A percentile compares a stretch with the other conserved stretches of the same genome.
These are phyloP conservation scores for Bruguiera hainesii DNA, from an alignment of 441 rosid genomes.

Conservation along the genomic window DNA sequence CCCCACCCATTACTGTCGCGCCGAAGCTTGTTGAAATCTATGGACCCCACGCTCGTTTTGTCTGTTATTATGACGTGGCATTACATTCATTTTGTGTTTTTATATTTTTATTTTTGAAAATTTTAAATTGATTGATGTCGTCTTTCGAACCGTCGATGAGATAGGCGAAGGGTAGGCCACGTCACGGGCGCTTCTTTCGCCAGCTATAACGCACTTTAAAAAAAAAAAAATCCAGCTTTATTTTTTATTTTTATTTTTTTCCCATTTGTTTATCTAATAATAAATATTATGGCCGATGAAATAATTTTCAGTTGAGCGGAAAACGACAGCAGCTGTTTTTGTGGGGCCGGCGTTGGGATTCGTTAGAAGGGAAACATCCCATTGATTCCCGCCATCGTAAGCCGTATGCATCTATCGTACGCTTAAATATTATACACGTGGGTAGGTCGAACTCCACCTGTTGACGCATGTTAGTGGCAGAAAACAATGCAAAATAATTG, in stretches of 20 bases:
- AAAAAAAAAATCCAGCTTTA: not conserved
- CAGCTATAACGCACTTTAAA: conserved; percentile 44
- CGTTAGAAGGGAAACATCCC: conserved; percentile 21
- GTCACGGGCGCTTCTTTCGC: conserved; percentile 21
- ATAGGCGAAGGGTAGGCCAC: conserved; percentile 22
- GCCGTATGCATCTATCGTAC: conserved; percentile 31
- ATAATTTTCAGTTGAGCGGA: not conserved
- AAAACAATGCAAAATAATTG: too few relatives aligned
- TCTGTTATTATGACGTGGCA: not conserved
- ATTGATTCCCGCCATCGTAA: conserved; percentile 29
- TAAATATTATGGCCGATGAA: not conserved
- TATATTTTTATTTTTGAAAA: not conserved
- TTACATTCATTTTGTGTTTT: not conserved
- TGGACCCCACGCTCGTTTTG: not conserved
- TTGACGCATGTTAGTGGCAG: too few relatives aligned
- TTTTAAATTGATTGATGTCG: conserved; percentile 20
- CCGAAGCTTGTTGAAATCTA: conserved; percentile 7
- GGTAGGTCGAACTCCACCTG: too few relatives aligned
- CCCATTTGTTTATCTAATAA: not conserved
- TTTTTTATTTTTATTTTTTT: conserved; percentile 2
- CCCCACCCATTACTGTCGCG: not conserved
- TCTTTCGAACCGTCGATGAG: conserved; percentile 31
- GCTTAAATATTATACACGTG: not conserved
- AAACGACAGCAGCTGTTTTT: conserved; percentile 25
- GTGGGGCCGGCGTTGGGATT: conserved; percentile 19